A percentile compares a stretch with the other conserved stretches of the same genome.
phyloP scores from a whole-genome alignment of 805 yeast species.

The Wickerhamiella domercqiae region DNA sequence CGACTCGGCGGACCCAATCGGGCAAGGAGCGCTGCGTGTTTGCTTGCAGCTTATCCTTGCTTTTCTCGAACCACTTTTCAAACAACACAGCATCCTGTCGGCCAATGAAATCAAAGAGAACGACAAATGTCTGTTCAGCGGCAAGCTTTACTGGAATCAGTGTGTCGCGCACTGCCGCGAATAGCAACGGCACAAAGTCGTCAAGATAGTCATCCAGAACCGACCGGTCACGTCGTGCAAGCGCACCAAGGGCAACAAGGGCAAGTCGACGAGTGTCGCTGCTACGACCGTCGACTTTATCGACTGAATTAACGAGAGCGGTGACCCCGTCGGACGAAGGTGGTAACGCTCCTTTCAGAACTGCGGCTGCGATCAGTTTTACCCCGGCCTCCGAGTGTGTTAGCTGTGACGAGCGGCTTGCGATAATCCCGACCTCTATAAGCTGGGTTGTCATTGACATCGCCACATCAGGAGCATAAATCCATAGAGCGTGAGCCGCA shows the following conservation, averaged over 20 bases:
- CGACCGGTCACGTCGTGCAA: conserved; percentile 41
- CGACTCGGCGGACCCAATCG: conserved; percentile 85
- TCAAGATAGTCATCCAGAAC: conserved; percentile 40
- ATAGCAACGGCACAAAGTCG: conserved; percentile 53
- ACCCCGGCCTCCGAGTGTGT: conserved; percentile 53
- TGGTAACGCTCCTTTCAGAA: conserved; percentile 30
- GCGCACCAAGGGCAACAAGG: conserved; percentile 57
- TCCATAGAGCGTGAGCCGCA: conserved; percentile 19
- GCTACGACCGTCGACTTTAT: conserved; percentile 45
- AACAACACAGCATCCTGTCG: conserved; percentile 34
- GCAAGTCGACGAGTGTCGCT: conserved; percentile 67
- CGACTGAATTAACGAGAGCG: conserved; percentile 34
- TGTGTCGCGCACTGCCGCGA: conserved; percentile 72
- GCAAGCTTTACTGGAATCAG: conserved; percentile 85
- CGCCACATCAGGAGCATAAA: conserved; percentile 18
- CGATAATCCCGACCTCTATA: conserved; percentile 2
- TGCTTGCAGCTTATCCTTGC: conserved; percentile 20
- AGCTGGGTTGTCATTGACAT: conserved; percentile 16
- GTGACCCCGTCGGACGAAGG: conserved; percentile 21
- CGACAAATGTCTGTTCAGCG: conserved; percentile 77
- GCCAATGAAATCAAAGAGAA: conserved; percentile 58
- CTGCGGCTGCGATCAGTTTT: conserved; percentile 65
- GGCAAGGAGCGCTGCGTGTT: conserved; percentile 47
- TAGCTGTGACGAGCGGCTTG: conserved; percentile 10
- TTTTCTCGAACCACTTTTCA: conserved; percentile 42